Percentiles rank a stretch among this genome's conserved stretches.
phyloP scores from a whole-genome alignment of 139 green algal genomes.

The Microglena sp. region DNA sequence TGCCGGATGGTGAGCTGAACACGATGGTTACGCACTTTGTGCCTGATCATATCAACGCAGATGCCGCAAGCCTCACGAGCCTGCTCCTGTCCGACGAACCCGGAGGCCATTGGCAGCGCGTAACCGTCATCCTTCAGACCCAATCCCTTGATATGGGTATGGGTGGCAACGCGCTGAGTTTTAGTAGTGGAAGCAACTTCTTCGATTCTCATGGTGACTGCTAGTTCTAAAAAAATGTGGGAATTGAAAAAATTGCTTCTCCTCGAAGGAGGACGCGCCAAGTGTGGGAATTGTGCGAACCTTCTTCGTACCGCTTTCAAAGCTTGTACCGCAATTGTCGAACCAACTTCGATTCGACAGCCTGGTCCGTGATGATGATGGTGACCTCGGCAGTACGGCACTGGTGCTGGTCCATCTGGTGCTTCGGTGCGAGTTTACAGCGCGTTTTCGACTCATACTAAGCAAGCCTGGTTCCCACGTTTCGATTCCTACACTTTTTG shows the following conservation, averaged over 20 bases:
- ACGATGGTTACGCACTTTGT: slow-evolving; percentile 63
- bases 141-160: slow-evolving; percentile 98
- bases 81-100: slow-evolving; percentile 92
- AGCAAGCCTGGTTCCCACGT: too few relatives aligned
- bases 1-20: too few relatives aligned
- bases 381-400: background rate
- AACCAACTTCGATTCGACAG: background rate
- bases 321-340: background rate
- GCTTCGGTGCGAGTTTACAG: too few relatives aligned
- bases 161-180: slow-evolving; percentile 86
- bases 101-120: slow-evolving; percentile 61
- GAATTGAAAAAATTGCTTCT: background rate
- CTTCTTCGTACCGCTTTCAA: background rate
- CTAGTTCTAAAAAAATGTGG: background rate
- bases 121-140: slow-evolving; percentile 79
- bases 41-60: slow-evolving; percentile 96
- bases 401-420: too few relatives aligned
- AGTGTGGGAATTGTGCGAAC: too few relatives aligned
- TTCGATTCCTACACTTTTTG: too few relatives aligned
- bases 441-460: too few relatives aligned
- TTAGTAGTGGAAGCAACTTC: slow-evolving; percentile 89
- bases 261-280: too few relatives aligned
- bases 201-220: slow-evolving; percentile 69
- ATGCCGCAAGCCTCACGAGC: slow-evolving; percentile 90
- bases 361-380: background rate